Conservation (phyloP, 1,284 basidiomycete genomes). For the Tremellales sp. region DNA sequence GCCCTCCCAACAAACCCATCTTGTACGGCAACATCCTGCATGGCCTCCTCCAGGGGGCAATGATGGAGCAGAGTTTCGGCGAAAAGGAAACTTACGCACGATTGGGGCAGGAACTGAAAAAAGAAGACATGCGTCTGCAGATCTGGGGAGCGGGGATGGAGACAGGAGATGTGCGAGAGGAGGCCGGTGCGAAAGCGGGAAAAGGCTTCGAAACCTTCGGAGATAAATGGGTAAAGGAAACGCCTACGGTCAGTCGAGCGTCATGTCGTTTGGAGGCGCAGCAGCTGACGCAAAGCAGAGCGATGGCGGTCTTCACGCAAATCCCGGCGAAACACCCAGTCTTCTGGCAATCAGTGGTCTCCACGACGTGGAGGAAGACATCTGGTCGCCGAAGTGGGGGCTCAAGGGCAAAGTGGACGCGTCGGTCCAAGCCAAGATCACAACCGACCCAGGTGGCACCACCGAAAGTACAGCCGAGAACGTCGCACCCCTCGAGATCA, state of each 20-base stretch:
- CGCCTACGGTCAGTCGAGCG: slow-evolving; percentile 24
- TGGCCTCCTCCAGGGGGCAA: slow-evolving; percentile 75
- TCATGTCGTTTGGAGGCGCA: neutral
- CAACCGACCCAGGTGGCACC: too few relatives aligned
- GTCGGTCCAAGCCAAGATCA: slow-evolving; percentile 67
- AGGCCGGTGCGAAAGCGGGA: slow-evolving; percentile 38
- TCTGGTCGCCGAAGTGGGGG: slow-evolving; percentile 92
- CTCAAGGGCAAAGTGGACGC: slow-evolving; percentile 96
- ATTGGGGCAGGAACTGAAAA: slow-evolving; percentile 34
- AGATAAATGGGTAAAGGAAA: slow-evolving; percentile 36
- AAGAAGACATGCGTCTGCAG: slow-evolving; percentile 39
- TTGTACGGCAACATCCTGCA: slow-evolving; percentile 89
- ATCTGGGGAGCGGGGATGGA: slow-evolving; percentile 46
- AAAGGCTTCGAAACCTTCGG: slow-evolving; percentile 43
- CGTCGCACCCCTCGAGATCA: slow-evolving; percentile 79
- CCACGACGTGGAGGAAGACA: slow-evolving; percentile 91
- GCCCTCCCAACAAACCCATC: slow-evolving; percentile 50
- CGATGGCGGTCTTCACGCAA: slow-evolving; percentile 58
- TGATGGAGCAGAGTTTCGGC: slow-evolving; percentile 48
- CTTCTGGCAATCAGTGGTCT: slow-evolving; percentile 66
- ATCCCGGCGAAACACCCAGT: slow-evolving; percentile 35
- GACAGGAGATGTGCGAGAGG: slow-evolving; percentile 41
- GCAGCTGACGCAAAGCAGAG: slow-evolving; percentile 50
- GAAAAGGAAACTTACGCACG: slow-evolving; percentile 26
- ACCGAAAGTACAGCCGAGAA: slow-evolving; percentile 34